Conservation (phyloP, 306 rosid species). For the Albizia julibrissin region DNA sequence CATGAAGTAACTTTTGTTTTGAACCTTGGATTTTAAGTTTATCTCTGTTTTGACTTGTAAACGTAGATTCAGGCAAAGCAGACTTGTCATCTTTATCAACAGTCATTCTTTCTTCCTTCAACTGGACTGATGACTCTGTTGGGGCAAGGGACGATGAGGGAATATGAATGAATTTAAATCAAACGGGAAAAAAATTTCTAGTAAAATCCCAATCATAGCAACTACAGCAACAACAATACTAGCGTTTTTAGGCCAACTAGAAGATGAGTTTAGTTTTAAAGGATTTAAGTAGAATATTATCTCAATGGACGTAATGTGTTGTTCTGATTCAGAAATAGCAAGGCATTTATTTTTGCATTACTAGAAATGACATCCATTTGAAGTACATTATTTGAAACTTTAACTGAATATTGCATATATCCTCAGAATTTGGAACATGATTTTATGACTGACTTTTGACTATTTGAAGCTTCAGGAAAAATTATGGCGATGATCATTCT, state of each 20-base stretch:
- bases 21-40: slow-evolving; percentile 42
- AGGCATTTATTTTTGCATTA: background rate
- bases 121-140: slow-evolving; percentile 68
- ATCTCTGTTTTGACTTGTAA: slow-evolving; percentile 59
- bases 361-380: background rate
- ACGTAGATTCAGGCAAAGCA: slow-evolving; percentile 61
- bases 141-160: slow-evolving; percentile 10
- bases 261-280: background rate
- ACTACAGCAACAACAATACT: background rate
- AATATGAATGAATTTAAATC: slow-evolving; percentile 10
- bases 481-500: background rate
- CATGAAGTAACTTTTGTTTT: slow-evolving; percentile 41
- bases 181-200: background rate
- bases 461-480: background rate
- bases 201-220: slow-evolving; percentile 16
- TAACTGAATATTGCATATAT: background rate
- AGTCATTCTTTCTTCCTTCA: slow-evolving; percentile 60
- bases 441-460: background rate
- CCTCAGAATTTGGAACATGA: background rate
- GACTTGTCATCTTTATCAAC: slow-evolving; percentile 57
- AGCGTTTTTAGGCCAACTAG: background rate
- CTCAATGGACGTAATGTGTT: background rate
- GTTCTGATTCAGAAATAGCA: background rate
- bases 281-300: slow-evolving; percentile 13
- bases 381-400: background rate